Conservation (phyloP, 352 stramenopile species). For the Globisporangium sylvaticum region DNA sequence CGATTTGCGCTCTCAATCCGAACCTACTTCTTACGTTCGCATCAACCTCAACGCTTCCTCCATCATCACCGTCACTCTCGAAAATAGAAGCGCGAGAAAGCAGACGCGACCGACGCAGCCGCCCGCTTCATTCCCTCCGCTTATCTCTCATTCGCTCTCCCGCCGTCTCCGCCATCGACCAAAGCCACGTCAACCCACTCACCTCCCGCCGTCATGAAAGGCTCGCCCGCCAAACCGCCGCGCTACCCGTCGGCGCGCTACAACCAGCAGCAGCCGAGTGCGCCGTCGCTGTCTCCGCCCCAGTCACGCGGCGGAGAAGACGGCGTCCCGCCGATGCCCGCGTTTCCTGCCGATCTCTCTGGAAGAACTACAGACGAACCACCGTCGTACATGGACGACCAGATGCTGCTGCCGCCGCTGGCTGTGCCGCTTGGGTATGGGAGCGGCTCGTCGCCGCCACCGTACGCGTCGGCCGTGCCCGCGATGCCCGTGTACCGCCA, state of each 20-base stretch:
- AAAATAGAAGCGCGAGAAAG: constrained; percentile 1
- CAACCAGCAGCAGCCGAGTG: constrained; percentile 10
- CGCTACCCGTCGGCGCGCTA: neutral
- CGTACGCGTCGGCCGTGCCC: neutral
- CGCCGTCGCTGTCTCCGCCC: constrained; percentile 7
- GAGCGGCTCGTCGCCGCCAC: neutral
- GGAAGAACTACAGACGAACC: neutral
- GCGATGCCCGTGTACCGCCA: constrained; percentile 12
- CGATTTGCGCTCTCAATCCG: neutral
- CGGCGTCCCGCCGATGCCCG: neutral
- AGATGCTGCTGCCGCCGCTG: constrained; percentile 8
- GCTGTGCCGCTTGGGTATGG: constrained; percentile 11
- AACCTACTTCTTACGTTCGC: neutral
- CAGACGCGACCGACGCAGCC: neutral
- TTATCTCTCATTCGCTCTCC: neutral
- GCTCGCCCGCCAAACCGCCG: constrained; percentile 5
- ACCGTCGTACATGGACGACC: neutral
- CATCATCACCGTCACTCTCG: neutral
- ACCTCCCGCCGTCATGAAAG: neutral
- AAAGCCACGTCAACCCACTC: neutral
- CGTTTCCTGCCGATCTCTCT: neutral
- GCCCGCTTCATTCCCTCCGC: neutral
- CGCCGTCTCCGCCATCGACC: neutral
- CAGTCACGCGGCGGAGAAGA: neutral
- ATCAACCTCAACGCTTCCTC: neutral